Evolutionary conservation across 2,329 filamentous ascomycete genomes (phyloP), one percentile per base, ranked within the genome.

Genomic region (Ramularia endophylla): DNA sequence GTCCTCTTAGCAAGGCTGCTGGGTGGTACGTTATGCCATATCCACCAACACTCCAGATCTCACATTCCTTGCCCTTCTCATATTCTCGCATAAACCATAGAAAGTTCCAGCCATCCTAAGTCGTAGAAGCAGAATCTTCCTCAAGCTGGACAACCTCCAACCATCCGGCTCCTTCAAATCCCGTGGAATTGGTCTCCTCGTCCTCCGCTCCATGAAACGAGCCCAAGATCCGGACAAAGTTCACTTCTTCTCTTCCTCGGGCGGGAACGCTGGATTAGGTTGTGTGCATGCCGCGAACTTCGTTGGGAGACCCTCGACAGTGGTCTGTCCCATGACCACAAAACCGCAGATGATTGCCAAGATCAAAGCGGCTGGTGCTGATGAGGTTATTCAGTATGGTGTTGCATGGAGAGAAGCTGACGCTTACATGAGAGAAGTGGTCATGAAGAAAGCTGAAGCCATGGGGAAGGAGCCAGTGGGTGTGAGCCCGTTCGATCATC

Each of bases 131-230:
- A 81, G 84, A 67, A 78, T 94, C 63, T 86, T 85, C 63, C 79
- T 94, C 57, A 94, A 94, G 64, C 77, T 92, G 48, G 87, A 94
- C 56, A 86, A 85, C 60, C 76, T 88, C 40, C 87, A 94, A 59
- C 87, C 87, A 4, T 84, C 83, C 16, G 85, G 85, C 49, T 89
- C 85, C 28, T 94, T 94, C 78, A 92, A 94, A 64, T 89, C 85
- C 46, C 60, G 68, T 51, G 85, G 83, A 20, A 78, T 90, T 47
- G 85, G 85, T 36, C 77, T 85, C 62, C 74, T 85, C 59, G 81
- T 87, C 60, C 71, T 80, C 38, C 68, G 71, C 50, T 58, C 61
- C 38, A 65, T 70, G 32, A 58, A 68, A 13, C 62, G 65, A 41
- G 54, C 67, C 47, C 8, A 37, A 32, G 17, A 40, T 29, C 51